These are phyloP conservation scores for Plantago major DNA, from an alignment of 257 asterid species.

Conservation along the genomic window DNA sequence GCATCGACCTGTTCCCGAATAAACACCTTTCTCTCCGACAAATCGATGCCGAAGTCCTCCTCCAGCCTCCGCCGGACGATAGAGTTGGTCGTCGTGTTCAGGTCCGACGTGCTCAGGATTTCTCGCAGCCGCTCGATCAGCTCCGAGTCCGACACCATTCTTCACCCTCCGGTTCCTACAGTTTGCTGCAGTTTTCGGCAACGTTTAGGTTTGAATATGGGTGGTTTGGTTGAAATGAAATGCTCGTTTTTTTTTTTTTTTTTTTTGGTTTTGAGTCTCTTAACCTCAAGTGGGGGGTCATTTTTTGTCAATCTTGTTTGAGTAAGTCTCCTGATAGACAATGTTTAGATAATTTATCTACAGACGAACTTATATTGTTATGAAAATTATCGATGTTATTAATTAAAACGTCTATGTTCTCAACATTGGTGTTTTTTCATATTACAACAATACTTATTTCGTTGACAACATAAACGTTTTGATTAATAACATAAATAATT, in stretches of 20 bases:
- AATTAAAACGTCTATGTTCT: too few relatives aligned
- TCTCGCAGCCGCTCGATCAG: slow-evolving; percentile 63
- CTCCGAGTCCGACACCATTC: slow-evolving; percentile 77
- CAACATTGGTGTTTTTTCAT: too few relatives aligned
- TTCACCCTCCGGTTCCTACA: slow-evolving; percentile 27
- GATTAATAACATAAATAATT: too few relatives aligned
- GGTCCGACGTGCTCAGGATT: slow-evolving; percentile 76
- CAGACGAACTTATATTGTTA: too few relatives aligned
- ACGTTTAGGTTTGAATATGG: slow-evolving; percentile 29
- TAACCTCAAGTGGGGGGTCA: not conserved
- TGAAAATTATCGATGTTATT: too few relatives aligned
- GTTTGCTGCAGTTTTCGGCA: slow-evolving; percentile 22
- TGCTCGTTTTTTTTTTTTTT: slow-evolving; percentile 31
- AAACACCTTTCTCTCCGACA: slow-evolving; percentile 64
- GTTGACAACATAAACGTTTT: too few relatives aligned
- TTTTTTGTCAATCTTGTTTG: not conserved
- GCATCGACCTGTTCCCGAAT: slow-evolving; percentile 72
- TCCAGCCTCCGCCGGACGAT: slow-evolving; percentile 77
- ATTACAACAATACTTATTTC: too few relatives aligned
- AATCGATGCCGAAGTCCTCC: slow-evolving; percentile 78
- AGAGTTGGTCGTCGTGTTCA: slow-evolving; percentile 61
- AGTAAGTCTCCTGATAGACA: too few relatives aligned
- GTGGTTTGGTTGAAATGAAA: slow-evolving; percentile 11
- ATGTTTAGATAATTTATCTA: too few relatives aligned
- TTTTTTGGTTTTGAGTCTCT: slow-evolving; percentile 11